phyloP scores from a whole-genome alignment of 2,329 filamentous ascomycete species.

The Sarocladium strictum region DNA sequence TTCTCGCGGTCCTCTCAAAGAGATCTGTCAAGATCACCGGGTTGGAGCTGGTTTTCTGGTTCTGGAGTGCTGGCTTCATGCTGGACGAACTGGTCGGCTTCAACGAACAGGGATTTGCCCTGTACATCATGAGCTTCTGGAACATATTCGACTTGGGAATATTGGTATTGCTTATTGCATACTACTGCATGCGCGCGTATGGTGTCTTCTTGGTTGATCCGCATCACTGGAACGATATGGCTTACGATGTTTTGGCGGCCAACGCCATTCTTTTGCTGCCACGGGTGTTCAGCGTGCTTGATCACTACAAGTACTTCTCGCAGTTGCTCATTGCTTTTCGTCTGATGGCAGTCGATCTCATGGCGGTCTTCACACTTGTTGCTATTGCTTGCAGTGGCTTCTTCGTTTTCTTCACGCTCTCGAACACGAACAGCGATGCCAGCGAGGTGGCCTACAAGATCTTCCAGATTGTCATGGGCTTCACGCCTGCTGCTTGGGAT shows the following conservation, averaged over 20 bases:
- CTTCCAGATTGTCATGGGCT: conserved; percentile 93
- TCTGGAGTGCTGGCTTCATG: conserved; percentile 97
- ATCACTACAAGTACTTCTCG: conserved; percentile 94
- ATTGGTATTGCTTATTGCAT: conserved; percentile 74
- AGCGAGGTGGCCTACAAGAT: conserved; percentile 79
- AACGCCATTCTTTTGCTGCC: conserved; percentile 87
- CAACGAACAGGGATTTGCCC: conserved; percentile 91
- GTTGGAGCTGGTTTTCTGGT: conserved; percentile 88
- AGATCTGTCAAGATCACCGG: conserved; percentile 75
- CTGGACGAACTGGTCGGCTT: conserved; percentile 93
- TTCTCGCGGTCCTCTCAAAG: conserved; percentile 72
- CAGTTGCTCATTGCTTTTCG: conserved; percentile 90
- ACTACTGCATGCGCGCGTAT: conserved; percentile 85
- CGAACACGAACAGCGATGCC: conserved; percentile 61
- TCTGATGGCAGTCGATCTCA: conserved; percentile 85
- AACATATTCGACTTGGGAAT: conserved; percentile 94
- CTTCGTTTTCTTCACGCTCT: conserved; percentile 88
- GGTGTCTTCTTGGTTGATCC: conserved; percentile 77
- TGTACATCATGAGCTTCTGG: conserved; percentile 98
- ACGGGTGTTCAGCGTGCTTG: conserved; percentile 84
- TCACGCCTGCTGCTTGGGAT: conserved; percentile 92
- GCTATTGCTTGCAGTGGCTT: conserved; percentile 89
- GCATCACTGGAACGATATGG: conserved; percentile 70
- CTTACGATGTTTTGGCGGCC: conserved; percentile 89
- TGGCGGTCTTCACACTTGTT: conserved; percentile 78